Evolutionary conservation across 2,329 filamentous ascomycete genomes (phyloP), one percentile per base, ranked within the genome.

Genomic region (Aspergillus brasiliensis): DNA sequence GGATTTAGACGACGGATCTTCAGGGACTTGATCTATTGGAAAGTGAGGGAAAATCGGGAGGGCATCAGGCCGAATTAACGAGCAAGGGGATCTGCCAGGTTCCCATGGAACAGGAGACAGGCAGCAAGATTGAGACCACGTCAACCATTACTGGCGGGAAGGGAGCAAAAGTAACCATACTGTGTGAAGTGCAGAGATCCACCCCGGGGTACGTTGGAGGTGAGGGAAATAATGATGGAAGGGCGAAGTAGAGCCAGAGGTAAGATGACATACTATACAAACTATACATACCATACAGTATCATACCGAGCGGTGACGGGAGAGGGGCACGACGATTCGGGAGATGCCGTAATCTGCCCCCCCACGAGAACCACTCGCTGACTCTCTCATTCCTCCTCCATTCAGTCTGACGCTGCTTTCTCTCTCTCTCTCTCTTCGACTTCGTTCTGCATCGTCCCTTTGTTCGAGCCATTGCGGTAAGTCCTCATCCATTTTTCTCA

Each of bases 321-420:
- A 15, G 53, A 38, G 54, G 48, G 48, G 58, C 42, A 28, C 28
- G n/a, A 27, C 31, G 21, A 37, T 48, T 34, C 49, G 49, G 56
- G 55, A 48, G 54, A 57, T 54, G 49, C 55, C 59, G 59, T 57
- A 53, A 58, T 34, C 31, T 34, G 28, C 40, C 19, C 40, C 49
- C 61, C 59, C 59, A 59, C 59, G 49, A 59, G 52, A 61, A 63
- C 61, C 58, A 56, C 38, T 48, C 51, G 38, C 31, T 46, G 56
- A 56, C 38, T 48, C 51, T 46, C 31, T 46, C 51, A 38, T 37
- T 51, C 51, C 56, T 25, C 56, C 53, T 51, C n/a, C n/a, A n/a
- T n/a, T n/a, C 54, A 27, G 51, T 53, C 47, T 15, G 17, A 28
- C 38, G 51, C 51, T 15, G 17, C 51, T 19, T 47, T 37, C 57